A percentile compares a stretch with the other conserved stretches of the same genome.
phyloP scores from a whole-genome alignment of 257 asterid genomes.

The Solanum piurae region DNA sequence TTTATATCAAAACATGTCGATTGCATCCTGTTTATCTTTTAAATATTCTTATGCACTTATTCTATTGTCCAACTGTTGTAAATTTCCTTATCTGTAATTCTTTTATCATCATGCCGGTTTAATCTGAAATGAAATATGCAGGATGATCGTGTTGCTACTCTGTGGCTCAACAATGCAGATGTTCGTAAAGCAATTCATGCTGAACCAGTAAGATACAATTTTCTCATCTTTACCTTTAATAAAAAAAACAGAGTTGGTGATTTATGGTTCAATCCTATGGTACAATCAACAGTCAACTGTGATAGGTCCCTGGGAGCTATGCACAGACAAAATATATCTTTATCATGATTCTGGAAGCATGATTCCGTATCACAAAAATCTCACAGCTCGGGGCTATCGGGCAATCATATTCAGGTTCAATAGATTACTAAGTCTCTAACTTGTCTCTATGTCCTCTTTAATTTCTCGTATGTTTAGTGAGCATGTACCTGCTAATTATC shows the following conservation, averaged over 20 bases:
- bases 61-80: background rate
- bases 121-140: constrained; percentile 16
- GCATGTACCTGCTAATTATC: background rate
- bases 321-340: constrained; percentile 43
- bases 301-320: constrained; percentile 52
- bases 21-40: background rate
- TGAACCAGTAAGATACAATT: constrained; percentile 44
- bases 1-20: background rate
- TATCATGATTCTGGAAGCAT: constrained; percentile 79
- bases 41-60: background rate
- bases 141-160: constrained; percentile 74
- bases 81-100: background rate
- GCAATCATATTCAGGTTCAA: constrained; percentile 68
- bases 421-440: background rate
- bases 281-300: constrained; percentile 26
- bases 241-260: background rate
- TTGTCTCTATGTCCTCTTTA: background rate
- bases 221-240: background rate
- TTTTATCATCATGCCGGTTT: background rate
- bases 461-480: background rate
- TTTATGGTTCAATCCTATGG: background rate
- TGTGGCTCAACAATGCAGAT: constrained; percentile 70
- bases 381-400: constrained; percentile 70
- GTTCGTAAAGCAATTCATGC: constrained; percentile 90
- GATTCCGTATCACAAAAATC: constrained; percentile 86